Conservation (phyloP, 176 grass and related monocot genomes). For the Luzula sylvatica region DNA sequence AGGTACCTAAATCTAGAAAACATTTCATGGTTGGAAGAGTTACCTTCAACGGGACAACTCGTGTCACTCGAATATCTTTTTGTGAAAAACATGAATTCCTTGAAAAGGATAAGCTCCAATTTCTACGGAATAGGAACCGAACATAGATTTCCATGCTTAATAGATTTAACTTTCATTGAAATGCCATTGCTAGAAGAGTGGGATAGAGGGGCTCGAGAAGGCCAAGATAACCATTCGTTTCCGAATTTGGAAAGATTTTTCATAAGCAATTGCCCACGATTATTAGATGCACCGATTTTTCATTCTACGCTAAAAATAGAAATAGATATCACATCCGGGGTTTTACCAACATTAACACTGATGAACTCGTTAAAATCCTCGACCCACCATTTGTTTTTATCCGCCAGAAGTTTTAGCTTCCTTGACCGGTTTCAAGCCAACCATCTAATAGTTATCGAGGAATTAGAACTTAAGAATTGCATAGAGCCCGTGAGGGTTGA, state of each 20-base stretch:
- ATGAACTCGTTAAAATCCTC: slow-evolving; percentile 24
- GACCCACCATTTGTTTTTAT: slow-evolving; percentile 11
- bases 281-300: slow-evolving; percentile 21
- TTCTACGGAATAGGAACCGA: slow-evolving; percentile 31
- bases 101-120: slow-evolving; percentile 17
- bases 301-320: slow-evolving; percentile 37
- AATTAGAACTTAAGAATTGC: slow-evolving; percentile 25
- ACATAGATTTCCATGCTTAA: slow-evolving; percentile 32
- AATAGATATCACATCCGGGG: slow-evolving; percentile 25
- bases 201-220: slow-evolving; percentile 8
- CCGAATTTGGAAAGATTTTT: slow-evolving; percentile 28
- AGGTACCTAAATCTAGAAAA: slow-evolving; percentile 15
- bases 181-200: slow-evolving; percentile 26
- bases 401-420: slow-evolving; percentile 22
- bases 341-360: slow-evolving; percentile 10
- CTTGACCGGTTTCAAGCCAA: slow-evolving; percentile 11
- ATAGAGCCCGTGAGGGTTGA: slow-evolving; percentile 10
- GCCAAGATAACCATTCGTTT: slow-evolving; percentile 17
- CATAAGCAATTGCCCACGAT: slow-evolving; percentile 32
- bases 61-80: slow-evolving; percentile 29
- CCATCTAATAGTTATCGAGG: slow-evolving; percentile 20
- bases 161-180: slow-evolving; percentile 32
- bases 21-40: slow-evolving; percentile 15
- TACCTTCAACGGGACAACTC: slow-evolving; percentile 49
- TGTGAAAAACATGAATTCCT: slow-evolving; percentile 24